Evolutionary conservation across 495 filamentous ascomycete genomes (phyloP).

Genomic region (Aspergillus steynii): DNA sequence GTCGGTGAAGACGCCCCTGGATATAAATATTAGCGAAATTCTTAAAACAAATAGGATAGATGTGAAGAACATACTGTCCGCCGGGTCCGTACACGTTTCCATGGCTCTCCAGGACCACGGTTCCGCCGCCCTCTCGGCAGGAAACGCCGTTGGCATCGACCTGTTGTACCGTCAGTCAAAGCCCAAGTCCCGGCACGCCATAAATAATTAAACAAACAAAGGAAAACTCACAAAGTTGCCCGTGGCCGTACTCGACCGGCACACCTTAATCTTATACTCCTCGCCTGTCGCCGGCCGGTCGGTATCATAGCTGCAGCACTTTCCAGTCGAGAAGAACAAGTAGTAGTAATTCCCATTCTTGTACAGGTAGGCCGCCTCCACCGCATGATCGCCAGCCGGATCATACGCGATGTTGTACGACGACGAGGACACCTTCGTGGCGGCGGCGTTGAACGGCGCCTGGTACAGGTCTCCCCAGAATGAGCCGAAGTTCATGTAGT

Average conservation of each 20-base stretch:
- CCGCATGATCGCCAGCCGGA: constrained; percentile 48
- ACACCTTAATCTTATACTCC: constrained; percentile 73
- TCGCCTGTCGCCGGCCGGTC: constrained; percentile 53
- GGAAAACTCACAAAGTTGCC: constrained; percentile 51
- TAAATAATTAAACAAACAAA: too few species aligned
- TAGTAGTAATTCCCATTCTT: constrained; percentile 63
- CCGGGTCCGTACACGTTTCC: constrained; percentile 71
- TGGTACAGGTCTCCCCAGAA: constrained; percentile 74
- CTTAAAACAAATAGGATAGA: background rate
- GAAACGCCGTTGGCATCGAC: constrained; percentile 57
- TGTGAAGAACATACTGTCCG: constrained; percentile 53
- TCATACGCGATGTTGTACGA: constrained; percentile 57
- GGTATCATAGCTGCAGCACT: constrained; percentile 63
- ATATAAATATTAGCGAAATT: constrained; percentile 11
- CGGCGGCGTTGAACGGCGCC: constrained; percentile 52
- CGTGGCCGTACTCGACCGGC: constrained; percentile 56
- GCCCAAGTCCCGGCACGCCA: background rate
- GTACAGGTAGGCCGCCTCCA: constrained; percentile 63
- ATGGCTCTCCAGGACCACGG: constrained; percentile 61
- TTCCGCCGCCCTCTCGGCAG: constrained; percentile 65
- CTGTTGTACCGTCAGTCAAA: constrained; percentile 19
- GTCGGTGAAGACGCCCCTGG: constrained; percentile 51
- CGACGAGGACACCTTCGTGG: constrained; percentile 37
- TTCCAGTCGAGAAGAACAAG: constrained; percentile 66
- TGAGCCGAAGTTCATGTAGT: constrained; percentile 66